These are phyloP conservation scores for Penicillium sp. DNA, from an alignment of 2,329 filamentous ascomycete genomes.

Conservation along the genomic window DNA sequence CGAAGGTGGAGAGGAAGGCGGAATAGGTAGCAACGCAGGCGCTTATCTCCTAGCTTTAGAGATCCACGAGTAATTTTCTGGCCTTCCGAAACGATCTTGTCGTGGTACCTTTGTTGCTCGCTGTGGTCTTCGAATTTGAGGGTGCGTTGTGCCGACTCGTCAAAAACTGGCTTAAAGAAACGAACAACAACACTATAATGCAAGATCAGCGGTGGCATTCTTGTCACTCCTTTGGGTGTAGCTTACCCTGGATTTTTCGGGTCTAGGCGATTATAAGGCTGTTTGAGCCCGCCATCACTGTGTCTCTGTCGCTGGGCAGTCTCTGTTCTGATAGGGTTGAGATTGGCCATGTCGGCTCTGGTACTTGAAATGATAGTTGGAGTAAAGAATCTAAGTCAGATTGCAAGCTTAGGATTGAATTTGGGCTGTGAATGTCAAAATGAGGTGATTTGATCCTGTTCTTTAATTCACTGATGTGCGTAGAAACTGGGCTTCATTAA, in stretches of 20 bases:
- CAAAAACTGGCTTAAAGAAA: constrained; percentile 18
- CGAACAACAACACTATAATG: constrained; percentile 14
- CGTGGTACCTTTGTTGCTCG: constrained; percentile 14
- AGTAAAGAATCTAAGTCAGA: too few species aligned
- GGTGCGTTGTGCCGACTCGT: background rate
- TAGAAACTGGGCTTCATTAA: too few species aligned
- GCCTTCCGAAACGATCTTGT: constrained; percentile 16
- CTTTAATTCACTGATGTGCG: too few species aligned
- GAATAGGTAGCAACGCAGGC: constrained; percentile 20
- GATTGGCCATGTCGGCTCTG: background rate
- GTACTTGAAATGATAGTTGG: too few species aligned
- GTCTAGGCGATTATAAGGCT: constrained; percentile 7
- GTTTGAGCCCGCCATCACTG: background rate
- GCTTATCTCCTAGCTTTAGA: constrained; percentile 7
- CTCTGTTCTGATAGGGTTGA: background rate
- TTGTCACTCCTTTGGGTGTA: background rate
- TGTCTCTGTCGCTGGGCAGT: background rate
- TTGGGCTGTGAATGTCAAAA: too few species aligned
- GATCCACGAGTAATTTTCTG: constrained; percentile 11
- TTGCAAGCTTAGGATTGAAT: too few species aligned
- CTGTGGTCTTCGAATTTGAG: constrained; percentile 8
- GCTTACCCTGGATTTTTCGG: constrained; percentile 20
- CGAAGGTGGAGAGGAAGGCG: constrained; percentile 23
- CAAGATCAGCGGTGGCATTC: background rate
- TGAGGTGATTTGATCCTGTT: too few species aligned